phyloP scores from a whole-genome alignment of 208 protist genomes.

The Wallacemonas collosoma region DNA sequence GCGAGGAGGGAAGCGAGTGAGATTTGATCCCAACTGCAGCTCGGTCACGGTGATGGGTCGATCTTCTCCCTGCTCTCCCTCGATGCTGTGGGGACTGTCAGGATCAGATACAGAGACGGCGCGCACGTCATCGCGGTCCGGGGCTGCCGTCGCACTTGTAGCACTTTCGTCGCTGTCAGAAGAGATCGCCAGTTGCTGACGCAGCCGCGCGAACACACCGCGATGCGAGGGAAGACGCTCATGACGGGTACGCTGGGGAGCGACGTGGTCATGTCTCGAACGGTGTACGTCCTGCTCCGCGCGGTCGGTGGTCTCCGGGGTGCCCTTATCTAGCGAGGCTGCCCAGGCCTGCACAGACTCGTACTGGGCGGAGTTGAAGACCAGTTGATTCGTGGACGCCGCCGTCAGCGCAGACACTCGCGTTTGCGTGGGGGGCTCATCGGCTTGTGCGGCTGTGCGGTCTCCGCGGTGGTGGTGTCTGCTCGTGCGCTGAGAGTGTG shows the following conservation, averaged over 20 bases:
- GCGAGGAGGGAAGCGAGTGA: not conserved
- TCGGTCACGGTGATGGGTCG: constrained; percentile 1
- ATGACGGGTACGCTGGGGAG: not conserved
- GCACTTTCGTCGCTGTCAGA: not conserved
- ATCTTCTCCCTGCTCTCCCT: not conserved
- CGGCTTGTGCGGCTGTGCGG: not conserved
- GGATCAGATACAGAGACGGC: too few relatives aligned
- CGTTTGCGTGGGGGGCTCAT: not conserved
- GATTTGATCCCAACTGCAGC: not conserved
- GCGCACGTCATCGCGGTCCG: not conserved
- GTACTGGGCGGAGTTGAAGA: constrained; percentile 17
- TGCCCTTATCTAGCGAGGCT: not conserved
- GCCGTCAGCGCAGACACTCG: too few relatives aligned
- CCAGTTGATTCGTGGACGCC: not conserved
- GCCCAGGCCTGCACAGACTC: constrained; percentile 8
- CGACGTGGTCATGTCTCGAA: too few relatives aligned
- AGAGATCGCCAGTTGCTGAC: constrained; percentile 9
- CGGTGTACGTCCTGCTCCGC: too few relatives aligned
- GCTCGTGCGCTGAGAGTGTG: not conserved
- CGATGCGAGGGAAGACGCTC: not conserved
- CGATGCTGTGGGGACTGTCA: not conserved
- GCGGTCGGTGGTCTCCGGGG: not conserved
- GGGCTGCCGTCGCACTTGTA: not conserved
- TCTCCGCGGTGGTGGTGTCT: not conserved
- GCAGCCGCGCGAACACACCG: constrained; percentile 12